These are phyloP conservation scores for Aspergillus ochraceoroseus DNA, from an alignment of 2,329 filamentous ascomycete species.

Conservation along the genomic window DNA sequence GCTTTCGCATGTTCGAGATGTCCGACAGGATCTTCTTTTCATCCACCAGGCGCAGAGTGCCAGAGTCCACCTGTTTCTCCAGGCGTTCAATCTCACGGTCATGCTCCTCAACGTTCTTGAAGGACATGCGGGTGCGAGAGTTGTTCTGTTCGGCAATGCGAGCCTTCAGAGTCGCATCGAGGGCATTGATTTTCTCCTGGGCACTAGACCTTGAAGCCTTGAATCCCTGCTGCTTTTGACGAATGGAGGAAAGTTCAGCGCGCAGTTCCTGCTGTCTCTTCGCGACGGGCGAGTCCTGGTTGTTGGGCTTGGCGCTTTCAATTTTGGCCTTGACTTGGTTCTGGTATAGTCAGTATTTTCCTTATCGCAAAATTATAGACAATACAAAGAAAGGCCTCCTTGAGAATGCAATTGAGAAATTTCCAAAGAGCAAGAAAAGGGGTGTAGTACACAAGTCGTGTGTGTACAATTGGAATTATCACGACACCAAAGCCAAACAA, in stretches of 20 bases:
- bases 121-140: constrained; percentile 71
- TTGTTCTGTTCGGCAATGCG: constrained; percentile 82
- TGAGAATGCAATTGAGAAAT: neutral
- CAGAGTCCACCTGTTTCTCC: constrained; percentile 79
- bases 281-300: constrained; percentile 71
- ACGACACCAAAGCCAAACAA: constrained; percentile 9
- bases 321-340: constrained; percentile 84
- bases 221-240: constrained; percentile 77
- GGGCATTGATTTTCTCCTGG: constrained; percentile 84
- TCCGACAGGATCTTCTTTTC: constrained; percentile 90
- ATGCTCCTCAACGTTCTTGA: constrained; percentile 83
- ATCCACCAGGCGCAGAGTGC: constrained; percentile 91
- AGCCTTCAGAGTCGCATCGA: constrained; percentile 83
- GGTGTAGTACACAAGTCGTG: too few relatives aligned
- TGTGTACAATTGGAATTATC: constrained; percentile 1
- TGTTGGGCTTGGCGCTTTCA: constrained; percentile 73
- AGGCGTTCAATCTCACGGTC: constrained; percentile 75
- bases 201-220: constrained; percentile 75
- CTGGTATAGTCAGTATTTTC: constrained; percentile 51
- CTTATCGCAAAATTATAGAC: neutral
- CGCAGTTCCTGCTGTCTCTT: constrained; percentile 85
- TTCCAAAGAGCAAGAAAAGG: too few relatives aligned
- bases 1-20: constrained; percentile 76
- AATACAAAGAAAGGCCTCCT: neutral
- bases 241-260: constrained; percentile 74